Base-by-base conservation (phyloP, 345 rosid species). In the Ceriops decandra region DNA sequence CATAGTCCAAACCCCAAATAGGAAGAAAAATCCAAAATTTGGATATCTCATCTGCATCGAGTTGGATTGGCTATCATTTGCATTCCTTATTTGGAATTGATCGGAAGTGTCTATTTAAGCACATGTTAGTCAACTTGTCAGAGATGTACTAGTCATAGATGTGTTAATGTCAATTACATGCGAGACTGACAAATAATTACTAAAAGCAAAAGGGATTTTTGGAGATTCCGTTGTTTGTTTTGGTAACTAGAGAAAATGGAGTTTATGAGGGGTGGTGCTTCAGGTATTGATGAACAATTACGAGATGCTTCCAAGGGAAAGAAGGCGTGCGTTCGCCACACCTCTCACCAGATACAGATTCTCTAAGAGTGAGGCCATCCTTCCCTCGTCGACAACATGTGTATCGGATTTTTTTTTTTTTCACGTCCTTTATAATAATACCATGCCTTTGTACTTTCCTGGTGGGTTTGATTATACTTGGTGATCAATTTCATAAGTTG, bases 261-360 rank as follows among this genome's bases (percentile, higher is more conserved):
- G 7, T 62, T 68, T 11, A 15, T 57, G 2, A 57, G 47, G 57
- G 77, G 68, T 15, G 47, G 58, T 69, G 81, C 71, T 64, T 64
- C 63, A 53, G 85, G 79, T 47, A 65, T 63, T 69, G 69, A 80
- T 61, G 84, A 81, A 58, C 87, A 81, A 26, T 82, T 79, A 32
- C 73, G 64, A 20, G 17, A 64, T 62, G 46, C 17, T 11, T 68
- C 70, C 0, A 74, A 20, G 51, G 78, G 49, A 26, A 80, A 78
- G 49, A 82, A 72, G 67, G 33, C n/a, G 1, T 74, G 72, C 56
- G 82, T 75, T 71, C 92, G 97, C 60, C 97, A 87, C 56, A 71
- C 80, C 15, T 0, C 77, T 63, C 62, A 73, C 0, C 92, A 89
- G 62, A 84, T 80, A 42, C 79, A 81, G 26, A 51, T 2, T 42